Evolutionary conservation across 192 early-diverging fungal species (phyloP).

Genomic region (Backusella tuberculispora): DNA sequence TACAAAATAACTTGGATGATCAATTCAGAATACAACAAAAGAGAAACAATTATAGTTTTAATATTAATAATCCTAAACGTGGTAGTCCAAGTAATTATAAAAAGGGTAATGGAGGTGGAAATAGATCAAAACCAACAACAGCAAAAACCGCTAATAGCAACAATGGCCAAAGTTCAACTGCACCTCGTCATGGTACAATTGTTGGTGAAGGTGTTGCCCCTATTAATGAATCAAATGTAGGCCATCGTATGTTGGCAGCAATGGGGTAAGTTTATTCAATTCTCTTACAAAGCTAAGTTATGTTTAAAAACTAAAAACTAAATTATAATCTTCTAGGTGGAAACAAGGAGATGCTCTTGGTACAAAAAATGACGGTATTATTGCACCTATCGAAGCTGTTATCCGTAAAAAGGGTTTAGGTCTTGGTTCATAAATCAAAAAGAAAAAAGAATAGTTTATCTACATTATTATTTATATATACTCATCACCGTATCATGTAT

Average conservation of each 20-base stretch:
- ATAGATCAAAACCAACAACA: not conserved
- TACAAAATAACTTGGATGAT: constrained; percentile 39
- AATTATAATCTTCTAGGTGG: constrained; percentile 43
- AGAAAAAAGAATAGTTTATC: not conserved
- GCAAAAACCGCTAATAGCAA: not conserved
- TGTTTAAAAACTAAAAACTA: not conserved
- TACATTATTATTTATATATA: not conserved
- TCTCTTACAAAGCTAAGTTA: not conserved
- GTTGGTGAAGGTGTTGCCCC: constrained; percentile 59
- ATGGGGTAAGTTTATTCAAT: constrained; percentile 59
- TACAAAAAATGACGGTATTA: constrained; percentile 49
- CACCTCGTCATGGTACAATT: constrained; percentile 51
- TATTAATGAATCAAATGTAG: constrained; percentile 62
- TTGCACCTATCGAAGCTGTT: constrained; percentile 55
- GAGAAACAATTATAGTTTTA: too few relatives aligned
- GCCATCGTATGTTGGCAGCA: constrained; percentile 67
- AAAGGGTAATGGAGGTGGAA: not conserved
- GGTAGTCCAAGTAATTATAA: not conserved
- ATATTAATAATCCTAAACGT: not conserved
- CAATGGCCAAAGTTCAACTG: constrained; percentile 1
- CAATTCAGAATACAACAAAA: constrained; percentile 18
- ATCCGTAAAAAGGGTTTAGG: constrained; percentile 49
- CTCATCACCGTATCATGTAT: not conserved
- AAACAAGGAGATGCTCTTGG: constrained; percentile 51
- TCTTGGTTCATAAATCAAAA: constrained; percentile 41